phyloP scores from a whole-genome alignment of 768 basidiomycete genomes.

The Myochromella boudieri region DNA sequence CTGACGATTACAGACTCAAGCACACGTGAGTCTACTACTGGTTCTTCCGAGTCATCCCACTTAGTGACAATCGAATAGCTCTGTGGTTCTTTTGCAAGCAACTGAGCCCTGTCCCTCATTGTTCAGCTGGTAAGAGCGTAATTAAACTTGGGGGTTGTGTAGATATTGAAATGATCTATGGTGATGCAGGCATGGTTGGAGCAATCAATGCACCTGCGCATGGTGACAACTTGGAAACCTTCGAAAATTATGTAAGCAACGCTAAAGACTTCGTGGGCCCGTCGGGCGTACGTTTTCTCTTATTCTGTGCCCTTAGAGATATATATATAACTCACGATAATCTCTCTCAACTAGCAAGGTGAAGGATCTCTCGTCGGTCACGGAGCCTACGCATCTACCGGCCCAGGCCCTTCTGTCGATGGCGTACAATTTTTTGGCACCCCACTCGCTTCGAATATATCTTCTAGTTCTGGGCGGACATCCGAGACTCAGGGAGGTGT shows the following conservation, averaged over 20 bases:
- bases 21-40: slow-evolving; percentile 35
- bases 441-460: slow-evolving; percentile 12
- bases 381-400: slow-evolving; percentile 47
- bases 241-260: slow-evolving; percentile 31
- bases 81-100: slow-evolving; percentile 65
- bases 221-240: slow-evolving; percentile 43
- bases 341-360: slow-evolving; percentile 38
- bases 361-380: slow-evolving; percentile 41
- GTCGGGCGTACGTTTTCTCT: slow-evolving; percentile 32
- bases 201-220: slow-evolving; percentile 50
- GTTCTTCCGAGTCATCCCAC: slow-evolving; percentile 13
- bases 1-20: slow-evolving; percentile 48
- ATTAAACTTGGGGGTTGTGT: background rate
- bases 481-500: no score
- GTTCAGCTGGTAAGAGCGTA: slow-evolving; percentile 31
- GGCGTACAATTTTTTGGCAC: slow-evolving; percentile 27
- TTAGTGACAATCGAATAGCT: slow-evolving; percentile 29
- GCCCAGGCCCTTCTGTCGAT: slow-evolving; percentile 37
- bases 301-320: background rate
- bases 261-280: slow-evolving; percentile 29
- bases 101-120: slow-evolving; percentile 39
- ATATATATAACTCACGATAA: background rate
- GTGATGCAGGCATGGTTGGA: slow-evolving; percentile 42
- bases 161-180: background rate
- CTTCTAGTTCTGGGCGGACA: slow-evolving; percentile 9